Percentiles rank a stretch among this genome's conserved stretches.
phyloP scores from a whole-genome alignment of 2,329 filamentous ascomycete species.

The Helotiales sp. region DNA sequence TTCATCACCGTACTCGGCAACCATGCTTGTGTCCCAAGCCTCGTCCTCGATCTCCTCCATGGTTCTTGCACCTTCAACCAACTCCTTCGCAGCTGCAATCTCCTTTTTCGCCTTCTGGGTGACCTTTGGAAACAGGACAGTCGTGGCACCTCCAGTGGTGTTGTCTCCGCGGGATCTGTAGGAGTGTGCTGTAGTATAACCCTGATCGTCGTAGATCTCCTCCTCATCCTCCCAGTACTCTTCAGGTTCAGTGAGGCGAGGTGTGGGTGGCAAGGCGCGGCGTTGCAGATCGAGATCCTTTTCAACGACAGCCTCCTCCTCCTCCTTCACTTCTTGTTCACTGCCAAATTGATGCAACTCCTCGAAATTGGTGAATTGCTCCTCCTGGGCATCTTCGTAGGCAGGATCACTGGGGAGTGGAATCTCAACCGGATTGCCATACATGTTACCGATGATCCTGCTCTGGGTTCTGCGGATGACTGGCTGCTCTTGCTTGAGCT shows the following conservation, averaged over 20 bases:
- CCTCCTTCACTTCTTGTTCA: conserved; percentile 11
- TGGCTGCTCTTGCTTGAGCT: conserved; percentile 27
- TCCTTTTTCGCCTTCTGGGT: conserved; percentile 71
- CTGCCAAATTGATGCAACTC: neutral
- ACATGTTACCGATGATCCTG: conserved; percentile 21
- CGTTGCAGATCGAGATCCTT: conserved; percentile 10
- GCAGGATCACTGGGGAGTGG: conserved; percentile 17
- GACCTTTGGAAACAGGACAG: conserved; percentile 71
- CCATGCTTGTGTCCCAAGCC: conserved; percentile 93
- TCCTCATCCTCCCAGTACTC: conserved; percentile 76
- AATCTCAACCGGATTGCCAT: conserved; percentile 9
- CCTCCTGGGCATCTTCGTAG: conserved; percentile 22
- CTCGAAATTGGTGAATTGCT: conserved; percentile 10
- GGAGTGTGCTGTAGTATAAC: conserved; percentile 74
- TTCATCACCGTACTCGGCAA: conserved; percentile 92
- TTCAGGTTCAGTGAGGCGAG: conserved; percentile 53
- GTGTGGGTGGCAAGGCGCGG: conserved; percentile 23
- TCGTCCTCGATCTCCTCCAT: conserved; percentile 84
- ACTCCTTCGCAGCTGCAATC: conserved; percentile 57
- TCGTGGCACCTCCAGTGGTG: conserved; percentile 62
- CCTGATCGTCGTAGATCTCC: conserved; percentile 65
- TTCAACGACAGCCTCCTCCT: neutral
- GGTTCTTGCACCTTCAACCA: conserved; percentile 40
- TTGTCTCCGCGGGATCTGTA: conserved; percentile 75
- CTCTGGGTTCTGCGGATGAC: conserved; percentile 28